Conservation (phyloP, 352 stramenopile genomes). For the Globisporangium cylindrosporum region DNA sequence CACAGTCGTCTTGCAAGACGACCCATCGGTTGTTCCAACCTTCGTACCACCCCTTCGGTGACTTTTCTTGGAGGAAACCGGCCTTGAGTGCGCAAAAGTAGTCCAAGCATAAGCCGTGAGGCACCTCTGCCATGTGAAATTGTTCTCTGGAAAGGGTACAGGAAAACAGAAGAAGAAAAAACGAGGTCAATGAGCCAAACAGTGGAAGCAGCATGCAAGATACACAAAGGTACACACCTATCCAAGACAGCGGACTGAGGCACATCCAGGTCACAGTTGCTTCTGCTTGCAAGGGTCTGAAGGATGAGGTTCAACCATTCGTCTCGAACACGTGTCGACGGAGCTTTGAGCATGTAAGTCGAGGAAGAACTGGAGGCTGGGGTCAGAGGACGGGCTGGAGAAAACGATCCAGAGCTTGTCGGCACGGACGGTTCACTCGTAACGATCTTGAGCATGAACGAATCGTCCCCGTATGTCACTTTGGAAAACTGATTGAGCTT, state of each 20-base stretch:
- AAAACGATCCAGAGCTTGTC: constrained; percentile 18
- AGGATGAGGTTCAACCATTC: constrained; percentile 71
- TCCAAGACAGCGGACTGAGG: neutral
- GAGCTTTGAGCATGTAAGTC: constrained; percentile 59
- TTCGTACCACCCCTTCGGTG: constrained; percentile 78
- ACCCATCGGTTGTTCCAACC: constrained; percentile 80
- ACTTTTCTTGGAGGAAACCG: constrained; percentile 72
- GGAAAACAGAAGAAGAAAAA: no score
- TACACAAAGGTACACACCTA: constrained; percentile 5
- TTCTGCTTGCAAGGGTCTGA: constrained; percentile 26
- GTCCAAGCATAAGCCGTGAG: constrained; percentile 58
- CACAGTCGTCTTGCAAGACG: constrained; percentile 68
- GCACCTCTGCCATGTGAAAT: constrained; percentile 46
- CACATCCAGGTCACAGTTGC: neutral
- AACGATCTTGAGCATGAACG: constrained; percentile 77
- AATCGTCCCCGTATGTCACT: constrained; percentile 74
- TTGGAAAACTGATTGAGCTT: constrained; percentile 47
- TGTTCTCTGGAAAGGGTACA: constrained; percentile 11
- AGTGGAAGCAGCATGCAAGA: neutral
- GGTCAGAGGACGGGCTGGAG: constrained; percentile 24
- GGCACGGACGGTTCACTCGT: constrained; percentile 30
- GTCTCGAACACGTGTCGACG: constrained; percentile 59
- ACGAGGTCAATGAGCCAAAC: no score
- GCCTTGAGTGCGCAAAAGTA: constrained; percentile 81
- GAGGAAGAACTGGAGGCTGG: constrained; percentile 21